Percentiles rank a stretch among this genome's conserved stretches.
phyloP scores from a whole-genome alignment of 306 rosid genomes.

The Cucumis hystrix region DNA sequence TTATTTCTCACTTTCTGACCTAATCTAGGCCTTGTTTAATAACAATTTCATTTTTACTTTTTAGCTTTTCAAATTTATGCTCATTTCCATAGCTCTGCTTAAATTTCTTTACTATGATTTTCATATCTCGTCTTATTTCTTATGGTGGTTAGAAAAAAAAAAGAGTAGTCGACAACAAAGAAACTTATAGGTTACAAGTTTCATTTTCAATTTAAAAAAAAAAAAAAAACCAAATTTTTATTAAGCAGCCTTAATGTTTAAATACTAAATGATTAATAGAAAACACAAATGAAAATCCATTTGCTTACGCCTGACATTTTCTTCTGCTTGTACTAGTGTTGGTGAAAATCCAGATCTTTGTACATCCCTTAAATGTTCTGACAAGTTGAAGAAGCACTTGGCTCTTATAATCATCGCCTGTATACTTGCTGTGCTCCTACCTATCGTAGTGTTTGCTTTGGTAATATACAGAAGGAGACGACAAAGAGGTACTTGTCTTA shows the following conservation, averaged over 20 bases:
- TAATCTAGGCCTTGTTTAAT: not conserved
- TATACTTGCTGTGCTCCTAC: conserved; percentile 1
- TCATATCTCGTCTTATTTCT: too few relatives aligned
- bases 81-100: not conserved
- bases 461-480: conserved; percentile 4
- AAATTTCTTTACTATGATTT: not conserved
- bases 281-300: not conserved
- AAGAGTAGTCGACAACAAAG: not conserved
- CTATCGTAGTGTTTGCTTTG: not conserved
- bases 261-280: not conserved
- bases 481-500: not conserved
- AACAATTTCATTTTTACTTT: too few relatives aligned
- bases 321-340: conserved; percentile 7
- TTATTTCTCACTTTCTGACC: not conserved
- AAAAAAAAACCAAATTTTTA: too few relatives aligned
- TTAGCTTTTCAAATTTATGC: not conserved
- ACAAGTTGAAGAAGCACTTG: conserved; percentile 3
- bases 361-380: not conserved
- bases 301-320: not conserved
- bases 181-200: not conserved
- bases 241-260: not conserved
- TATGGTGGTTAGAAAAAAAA: too few relatives aligned
- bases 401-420: conserved; percentile 18
- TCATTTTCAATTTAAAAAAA: not conserved
- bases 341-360: conserved; percentile 13